phyloP scores from a whole-genome alignment of 495 filamentous ascomycete species.

The Penicillium diatomitis region DNA sequence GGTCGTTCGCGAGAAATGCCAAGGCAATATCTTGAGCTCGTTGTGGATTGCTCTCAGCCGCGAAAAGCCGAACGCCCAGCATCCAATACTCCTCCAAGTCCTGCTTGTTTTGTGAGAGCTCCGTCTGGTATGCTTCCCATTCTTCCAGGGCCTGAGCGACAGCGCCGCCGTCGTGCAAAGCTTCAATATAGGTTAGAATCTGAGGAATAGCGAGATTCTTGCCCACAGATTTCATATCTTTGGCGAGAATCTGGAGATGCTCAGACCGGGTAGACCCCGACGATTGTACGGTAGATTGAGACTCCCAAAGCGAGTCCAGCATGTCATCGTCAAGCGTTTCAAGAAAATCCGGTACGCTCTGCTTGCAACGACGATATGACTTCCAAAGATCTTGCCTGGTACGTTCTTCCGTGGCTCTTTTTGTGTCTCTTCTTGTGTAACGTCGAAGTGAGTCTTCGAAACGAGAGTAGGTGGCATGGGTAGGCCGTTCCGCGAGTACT shows the following conservation, averaged over 20 bases:
- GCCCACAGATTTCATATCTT: slow-evolving; percentile 52
- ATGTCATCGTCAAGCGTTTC: slow-evolving; percentile 24
- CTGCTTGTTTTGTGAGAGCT: slow-evolving; percentile 44
- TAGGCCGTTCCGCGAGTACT: slow-evolving; percentile 11
- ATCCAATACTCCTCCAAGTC: slow-evolving; percentile 50
- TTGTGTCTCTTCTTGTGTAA: slow-evolving; percentile 15
- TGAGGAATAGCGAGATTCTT: slow-evolving; percentile 45
- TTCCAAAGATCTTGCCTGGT: slow-evolving; percentile 32
- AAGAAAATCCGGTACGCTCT: slow-evolving; percentile 28
- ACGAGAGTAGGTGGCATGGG: slow-evolving; percentile 24
- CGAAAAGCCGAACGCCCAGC: slow-evolving; percentile 61
- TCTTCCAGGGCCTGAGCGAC: slow-evolving; percentile 50
- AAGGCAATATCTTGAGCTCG: slow-evolving; percentile 55
- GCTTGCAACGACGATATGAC: slow-evolving; percentile 38
- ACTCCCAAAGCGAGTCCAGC: slow-evolving; percentile 33
- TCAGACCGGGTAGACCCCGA: slow-evolving; percentile 34
- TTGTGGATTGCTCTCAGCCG: slow-evolving; percentile 48
- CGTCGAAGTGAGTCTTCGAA: slow-evolving; percentile 24
- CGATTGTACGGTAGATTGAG: slow-evolving; percentile 41
- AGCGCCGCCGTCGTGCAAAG: slow-evolving; percentile 51
- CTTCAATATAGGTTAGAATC: slow-evolving; percentile 55
- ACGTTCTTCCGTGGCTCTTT: slow-evolving; percentile 18
- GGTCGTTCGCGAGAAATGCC: slow-evolving; percentile 44
- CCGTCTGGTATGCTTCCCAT: slow-evolving; percentile 51
- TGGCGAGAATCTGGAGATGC: slow-evolving; percentile 49